phyloP scores from a whole-genome alignment of 306 rosid genomes.

The Acmispon strigosus region DNA sequence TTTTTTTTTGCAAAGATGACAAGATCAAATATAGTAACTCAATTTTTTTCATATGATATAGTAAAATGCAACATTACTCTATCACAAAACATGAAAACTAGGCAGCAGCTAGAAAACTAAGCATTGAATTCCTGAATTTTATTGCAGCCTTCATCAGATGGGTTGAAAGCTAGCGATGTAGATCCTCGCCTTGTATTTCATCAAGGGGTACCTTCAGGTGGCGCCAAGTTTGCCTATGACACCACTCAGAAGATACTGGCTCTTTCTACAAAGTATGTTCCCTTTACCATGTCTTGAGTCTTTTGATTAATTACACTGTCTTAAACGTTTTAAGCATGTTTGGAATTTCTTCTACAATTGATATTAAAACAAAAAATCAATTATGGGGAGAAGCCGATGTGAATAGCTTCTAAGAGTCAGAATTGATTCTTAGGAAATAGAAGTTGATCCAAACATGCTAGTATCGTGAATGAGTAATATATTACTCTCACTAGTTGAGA shows the following conservation, averaged over 20 bases:
- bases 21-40: not conserved
- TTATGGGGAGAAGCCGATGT: too few species aligned
- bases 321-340: not conserved
- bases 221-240: conserved; percentile 60
- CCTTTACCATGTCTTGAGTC: conserved; percentile 18
- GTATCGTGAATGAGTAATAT: not conserved
- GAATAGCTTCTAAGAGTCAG: too few species aligned
- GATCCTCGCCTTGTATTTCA: conserved; percentile 57
- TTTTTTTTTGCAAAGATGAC: not conserved
- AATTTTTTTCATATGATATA: not conserved
- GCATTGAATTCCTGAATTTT: conserved; percentile 6
- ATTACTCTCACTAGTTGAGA: not conserved
- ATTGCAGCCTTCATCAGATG: conserved; percentile 43
- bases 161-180: conserved; percentile 47
- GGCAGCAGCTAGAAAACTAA: not conserved
- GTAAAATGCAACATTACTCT: not conserved
- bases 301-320: not conserved
- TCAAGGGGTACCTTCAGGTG: conserved; percentile 66
- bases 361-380: too few species aligned
- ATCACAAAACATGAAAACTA: too few species aligned
- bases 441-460: too few species aligned
- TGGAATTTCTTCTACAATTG: too few species aligned
- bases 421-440: too few species aligned
- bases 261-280: conserved; percentile 65
- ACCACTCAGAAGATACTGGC: conserved; percentile 61